Base-by-base conservation (phyloP, 306 rosid species). In the Lotus japonicus region DNA sequence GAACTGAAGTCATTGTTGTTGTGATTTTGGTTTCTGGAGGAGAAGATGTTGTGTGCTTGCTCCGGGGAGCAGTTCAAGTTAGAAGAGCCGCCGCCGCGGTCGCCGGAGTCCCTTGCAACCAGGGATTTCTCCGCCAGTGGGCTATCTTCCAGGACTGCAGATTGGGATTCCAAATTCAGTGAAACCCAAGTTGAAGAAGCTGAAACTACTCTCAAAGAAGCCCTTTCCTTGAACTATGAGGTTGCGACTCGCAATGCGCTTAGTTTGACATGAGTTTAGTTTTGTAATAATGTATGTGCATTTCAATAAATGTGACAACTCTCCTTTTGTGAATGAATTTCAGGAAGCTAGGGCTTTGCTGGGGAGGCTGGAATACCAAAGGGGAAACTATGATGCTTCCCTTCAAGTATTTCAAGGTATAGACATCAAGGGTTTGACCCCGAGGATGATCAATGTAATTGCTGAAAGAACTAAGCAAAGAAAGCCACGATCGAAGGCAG, bases 261-360 rank as follows among this genome's bases (percentile, higher is more conserved):
- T 66, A 12, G 21, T 43, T 50, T 11, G 48, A 14, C 46, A 15
- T 72, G 12, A 35, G 5, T 14, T 73, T 19, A n/a, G 11, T 36
- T 60, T 58, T 16, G 49, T 19, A 15, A 52, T 63, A 46, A n/a
- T n/a, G n/a, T n/a, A n/a, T n/a, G n/a, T n/a, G n/a, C n/a, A n/a
- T n/a, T n/a, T n/a, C n/a, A n/a, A n/a, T n/a, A n/a, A n/a, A n/a
- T n/a, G n/a, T n/a, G n/a, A n/a, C n/a, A n/a, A n/a, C n/a, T 19
- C 15, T 9, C 55, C 23, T 11, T 31, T 35, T 48, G 17, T 16
- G 50, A 44, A 43, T 75, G 83, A 12, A 58, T 53, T 80, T 33
- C 81, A 91, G 96, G 97, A 91, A 79, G 96, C 97, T 16, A 83
- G 97, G 77, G 94, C 97, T 67, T 70, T 91, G 83, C 65, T 91